Base-by-base conservation (phyloP, 495 filamentous ascomycete species). In the Corynascus novoguineensis region DNA sequence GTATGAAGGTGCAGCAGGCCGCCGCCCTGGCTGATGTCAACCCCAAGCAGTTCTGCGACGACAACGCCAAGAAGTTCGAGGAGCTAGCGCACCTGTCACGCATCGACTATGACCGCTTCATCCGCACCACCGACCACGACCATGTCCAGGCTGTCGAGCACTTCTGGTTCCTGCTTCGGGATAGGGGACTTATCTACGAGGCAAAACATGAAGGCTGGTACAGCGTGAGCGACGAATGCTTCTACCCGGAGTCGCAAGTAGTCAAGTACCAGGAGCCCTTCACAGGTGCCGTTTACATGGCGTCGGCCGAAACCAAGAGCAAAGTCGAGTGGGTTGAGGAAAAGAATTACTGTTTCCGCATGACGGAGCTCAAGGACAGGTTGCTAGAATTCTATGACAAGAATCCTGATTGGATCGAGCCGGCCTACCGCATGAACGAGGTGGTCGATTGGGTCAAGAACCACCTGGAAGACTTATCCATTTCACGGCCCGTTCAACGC, bases 281-380 rank as follows among this genome's bases (percentile, higher is more conserved):
- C 21, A 97, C 90, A 0, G 92, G 95, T 5, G 77, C 83, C 59
- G 90, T 88, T 60, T 82, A 84, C 52, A 89, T 87, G 85, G 88
- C 85, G 1, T 92, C 90, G 1, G 80, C 81, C 27, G 95, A 97
- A 73, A 96, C 91, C 2, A 88, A 87, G 0, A 92, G 86, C 68
- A 86, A 89, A 61, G 93, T 98, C 11, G 91, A 97, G 67, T 96
- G 90, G 93, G 87, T 84, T 11, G 87, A 87, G n/a, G 93, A 98
- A 70, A 79, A 70, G 46, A 98, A 97, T 70, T 96, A 97, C 70
- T 91, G 96, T 67, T 98, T 98, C 73, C 85, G 88, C 14, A 79
- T 98, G 60, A 95, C 90, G 12, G 83, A 82, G 19, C 86, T 97
- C 65, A 75, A 80, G 54, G 84, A 90, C 27, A 78, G 73, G 27